Percentiles rank a stretch among this genome's conserved stretches.
Conservation (phyloP, 2,329 filamentous ascomycete species). For the Plectosphaerella sp. region DNA sequence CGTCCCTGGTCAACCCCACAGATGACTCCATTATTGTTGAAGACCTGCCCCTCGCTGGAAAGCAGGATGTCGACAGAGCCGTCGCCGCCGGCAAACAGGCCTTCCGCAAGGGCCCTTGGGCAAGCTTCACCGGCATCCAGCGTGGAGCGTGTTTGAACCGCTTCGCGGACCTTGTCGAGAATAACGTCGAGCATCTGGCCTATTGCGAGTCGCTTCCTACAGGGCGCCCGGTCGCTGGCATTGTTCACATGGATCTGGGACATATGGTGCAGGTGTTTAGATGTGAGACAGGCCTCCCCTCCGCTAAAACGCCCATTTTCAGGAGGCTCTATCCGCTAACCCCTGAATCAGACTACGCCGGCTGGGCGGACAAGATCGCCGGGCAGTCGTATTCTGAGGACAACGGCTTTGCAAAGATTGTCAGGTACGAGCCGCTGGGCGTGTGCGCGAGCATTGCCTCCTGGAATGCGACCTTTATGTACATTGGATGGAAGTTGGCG, state of each 20-base stretch:
- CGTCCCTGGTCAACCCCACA: neutral
- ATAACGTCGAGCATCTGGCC: neutral
- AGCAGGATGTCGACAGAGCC: neutral
- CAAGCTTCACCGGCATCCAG: neutral
- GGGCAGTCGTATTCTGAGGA: conserved; percentile 65
- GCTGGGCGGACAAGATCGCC: conserved; percentile 75
- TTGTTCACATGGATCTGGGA: neutral
- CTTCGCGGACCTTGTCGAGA: conserved; percentile 1
- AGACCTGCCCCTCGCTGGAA: neutral
- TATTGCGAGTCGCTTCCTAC: neutral
- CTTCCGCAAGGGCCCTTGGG: neutral
- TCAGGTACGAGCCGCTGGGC: conserved; percentile 73
- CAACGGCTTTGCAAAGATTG: conserved; percentile 64
- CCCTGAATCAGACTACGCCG: conserved; percentile 56
- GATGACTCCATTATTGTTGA: neutral
- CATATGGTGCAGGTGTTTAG: neutral
- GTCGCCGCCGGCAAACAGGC: neutral
- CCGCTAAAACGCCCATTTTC: neutral
- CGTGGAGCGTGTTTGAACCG: neutral
- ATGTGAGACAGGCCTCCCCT: neutral
- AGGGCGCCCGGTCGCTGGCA: neutral
- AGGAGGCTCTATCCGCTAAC: neutral
- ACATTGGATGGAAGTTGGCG: conserved; percentile 49
- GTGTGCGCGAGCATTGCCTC: conserved; percentile 54
- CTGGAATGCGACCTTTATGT: conserved; percentile 33